A percentile compares a stretch with the other conserved stretches of the same genome.
Conservation (phyloP, 805 yeast genomes). For the Crinitomyces ghanaensis region DNA sequence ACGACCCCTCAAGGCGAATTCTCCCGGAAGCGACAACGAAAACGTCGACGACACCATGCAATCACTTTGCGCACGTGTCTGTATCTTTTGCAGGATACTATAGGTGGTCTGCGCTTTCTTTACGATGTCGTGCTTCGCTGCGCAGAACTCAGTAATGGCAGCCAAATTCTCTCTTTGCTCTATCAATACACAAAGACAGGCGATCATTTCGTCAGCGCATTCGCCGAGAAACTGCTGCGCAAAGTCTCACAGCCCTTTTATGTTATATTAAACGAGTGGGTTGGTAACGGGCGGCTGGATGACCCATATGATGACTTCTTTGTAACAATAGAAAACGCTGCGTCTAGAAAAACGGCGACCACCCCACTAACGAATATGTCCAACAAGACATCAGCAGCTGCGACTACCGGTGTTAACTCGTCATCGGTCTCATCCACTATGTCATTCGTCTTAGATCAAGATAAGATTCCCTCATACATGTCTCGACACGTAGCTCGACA, state of each 20-base stretch:
- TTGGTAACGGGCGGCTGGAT: conserved; percentile 50
- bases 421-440: no score
- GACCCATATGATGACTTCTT: conserved; percentile 56
- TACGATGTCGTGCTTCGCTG: conserved; percentile 31
- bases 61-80: conserved; percentile 25
- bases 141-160: conserved; percentile 32
- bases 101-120: conserved; percentile 47
- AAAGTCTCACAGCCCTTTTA: conserved; percentile 48
- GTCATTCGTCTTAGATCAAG: conserved; percentile 16
- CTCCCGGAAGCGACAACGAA: no score
- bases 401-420: no score
- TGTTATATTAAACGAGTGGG: conserved; percentile 53
- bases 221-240: conserved; percentile 35
- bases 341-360: no score
- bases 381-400: no score
- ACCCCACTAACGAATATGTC: no score
- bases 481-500: conserved; percentile 18
- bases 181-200: conserved; percentile 48
- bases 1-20: no score
- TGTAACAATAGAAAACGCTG: conserved; percentile 22
- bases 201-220: conserved; percentile 38
- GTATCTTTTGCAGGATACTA: conserved; percentile 37
- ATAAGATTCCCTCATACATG: conserved; percentile 31
- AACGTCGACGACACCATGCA: conserved; percentile 13
- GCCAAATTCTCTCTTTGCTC: conserved; percentile 44